A percentile compares a stretch with the other conserved stretches of the same genome.
Conservation (phyloP, 2,329 filamentous ascomycete genomes). For the Ophiostoma piceae region DNA sequence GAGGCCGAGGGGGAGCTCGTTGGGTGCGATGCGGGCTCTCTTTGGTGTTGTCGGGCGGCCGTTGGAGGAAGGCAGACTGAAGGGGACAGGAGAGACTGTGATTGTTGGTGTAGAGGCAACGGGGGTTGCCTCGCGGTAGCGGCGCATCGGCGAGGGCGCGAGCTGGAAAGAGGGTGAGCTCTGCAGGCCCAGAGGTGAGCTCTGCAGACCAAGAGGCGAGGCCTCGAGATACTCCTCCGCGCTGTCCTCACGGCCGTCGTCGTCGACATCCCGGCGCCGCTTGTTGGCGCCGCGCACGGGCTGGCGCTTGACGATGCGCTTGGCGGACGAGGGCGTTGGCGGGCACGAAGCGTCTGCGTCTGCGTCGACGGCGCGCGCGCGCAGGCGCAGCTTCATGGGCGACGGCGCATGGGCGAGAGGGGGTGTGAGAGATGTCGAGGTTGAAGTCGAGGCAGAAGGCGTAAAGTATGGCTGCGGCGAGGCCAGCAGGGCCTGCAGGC, state of each 20-base stretch:
- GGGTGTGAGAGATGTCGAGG: conserved; percentile 43
- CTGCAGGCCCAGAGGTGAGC: conserved; percentile 16
- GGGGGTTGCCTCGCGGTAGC: neutral
- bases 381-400: conserved; percentile 52
- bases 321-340: conserved; percentile 25
- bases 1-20: conserved; percentile 55
- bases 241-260: conserved; percentile 40
- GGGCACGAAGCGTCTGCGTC: conserved; percentile 15
- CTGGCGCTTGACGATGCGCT: conserved; percentile 50
- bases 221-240: conserved; percentile 32
- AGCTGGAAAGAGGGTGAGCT: conserved; percentile 19
- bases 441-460: conserved; percentile 39
- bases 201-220: too few relatives aligned
- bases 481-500: conserved; percentile 54
- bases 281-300: conserved; percentile 48
- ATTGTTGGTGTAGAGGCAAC: neutral
- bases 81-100: neutral
- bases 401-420: conserved; percentile 48
- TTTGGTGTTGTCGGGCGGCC: conserved; percentile 51
- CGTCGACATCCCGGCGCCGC: conserved; percentile 43
- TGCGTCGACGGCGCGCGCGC: conserved; percentile 35
- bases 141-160: neutral
- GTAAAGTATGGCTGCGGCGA: conserved; percentile 31
- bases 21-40: conserved; percentile 55
- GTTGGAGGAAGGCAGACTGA: neutral